These are phyloP conservation scores for Populus pruinosa DNA, from an alignment of 345 rosid species.

Conservation along the genomic window DNA sequence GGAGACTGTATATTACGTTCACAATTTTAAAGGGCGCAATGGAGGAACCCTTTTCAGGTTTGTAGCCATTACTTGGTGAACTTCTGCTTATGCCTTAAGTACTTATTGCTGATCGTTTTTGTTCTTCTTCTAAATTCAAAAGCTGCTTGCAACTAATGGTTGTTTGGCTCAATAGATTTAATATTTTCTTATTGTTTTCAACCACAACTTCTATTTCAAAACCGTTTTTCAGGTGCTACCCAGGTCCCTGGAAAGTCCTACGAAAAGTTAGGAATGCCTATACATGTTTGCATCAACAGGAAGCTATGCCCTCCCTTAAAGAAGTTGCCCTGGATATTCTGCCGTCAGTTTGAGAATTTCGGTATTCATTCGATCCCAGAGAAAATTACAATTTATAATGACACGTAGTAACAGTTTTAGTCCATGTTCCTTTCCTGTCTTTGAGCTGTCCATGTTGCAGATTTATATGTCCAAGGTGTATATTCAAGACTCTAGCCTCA, in stretches of 20 bases:
- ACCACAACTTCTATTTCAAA: not conserved
- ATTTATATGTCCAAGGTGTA: too few relatives aligned
- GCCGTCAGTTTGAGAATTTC: constrained; percentile 48
- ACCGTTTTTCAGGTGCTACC: constrained; percentile 58
- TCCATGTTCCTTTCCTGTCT: too few relatives aligned
- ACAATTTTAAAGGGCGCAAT: constrained; percentile 79
- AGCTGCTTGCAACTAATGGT: not conserved
- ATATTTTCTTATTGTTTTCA: not conserved
- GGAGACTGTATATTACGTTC: constrained; percentile 93
- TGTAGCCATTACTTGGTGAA: not conserved
- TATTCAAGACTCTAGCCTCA: too few relatives aligned
- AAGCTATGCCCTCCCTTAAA: constrained; percentile 82
- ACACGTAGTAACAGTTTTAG: too few relatives aligned
- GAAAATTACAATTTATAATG: too few relatives aligned
- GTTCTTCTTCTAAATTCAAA: too few relatives aligned
- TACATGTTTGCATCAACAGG: constrained; percentile 67
- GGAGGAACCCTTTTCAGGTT: constrained; percentile 95
- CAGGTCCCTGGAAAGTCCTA: constrained; percentile 89
- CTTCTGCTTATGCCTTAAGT: too few relatives aligned
- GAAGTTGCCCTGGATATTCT: constrained; percentile 87
- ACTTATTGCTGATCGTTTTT: too few relatives aligned
- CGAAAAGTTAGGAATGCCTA: constrained; percentile 43
- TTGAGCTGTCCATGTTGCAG: too few relatives aligned
- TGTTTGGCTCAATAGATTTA: not conserved
- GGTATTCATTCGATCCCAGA: too few relatives aligned